Evolutionary conservation across 768 basidiomycete genomes (phyloP).

Genomic region (Antrodiella citrinella): DNA sequence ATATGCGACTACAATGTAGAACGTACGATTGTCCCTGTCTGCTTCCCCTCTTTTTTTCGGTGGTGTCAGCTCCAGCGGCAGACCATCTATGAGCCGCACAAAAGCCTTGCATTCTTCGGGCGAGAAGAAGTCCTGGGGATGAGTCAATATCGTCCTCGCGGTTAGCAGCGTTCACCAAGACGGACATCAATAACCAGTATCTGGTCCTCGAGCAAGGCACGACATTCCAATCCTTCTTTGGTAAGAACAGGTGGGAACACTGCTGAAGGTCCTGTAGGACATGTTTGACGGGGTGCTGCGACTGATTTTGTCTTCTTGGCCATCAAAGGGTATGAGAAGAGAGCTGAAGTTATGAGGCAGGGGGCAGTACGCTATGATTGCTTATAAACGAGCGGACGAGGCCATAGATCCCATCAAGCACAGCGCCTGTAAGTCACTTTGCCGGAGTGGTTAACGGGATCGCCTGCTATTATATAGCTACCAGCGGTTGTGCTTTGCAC

Average conservation of each 20-base stretch:
- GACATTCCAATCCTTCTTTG: constrained; percentile 40
- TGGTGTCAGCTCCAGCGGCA: constrained; percentile 58
- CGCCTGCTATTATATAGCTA: constrained; percentile 31
- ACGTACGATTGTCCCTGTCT: constrained; percentile 57
- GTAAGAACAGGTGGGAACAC: constrained; percentile 36
- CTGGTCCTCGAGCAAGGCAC: constrained; percentile 51
- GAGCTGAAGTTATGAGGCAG: neutral
- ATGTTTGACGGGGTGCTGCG: neutral
- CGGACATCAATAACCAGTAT: constrained; percentile 54
- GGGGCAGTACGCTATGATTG: neutral
- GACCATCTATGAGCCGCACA: constrained; percentile 48
- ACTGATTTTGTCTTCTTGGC: constrained; percentile 2
- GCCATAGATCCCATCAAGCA: neutral
- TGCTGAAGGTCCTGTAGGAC: neutral
- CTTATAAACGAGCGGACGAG: neutral
- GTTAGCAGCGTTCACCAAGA: constrained; percentile 3
- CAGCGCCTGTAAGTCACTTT: constrained; percentile 52
- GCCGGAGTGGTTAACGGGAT: constrained; percentile 86
- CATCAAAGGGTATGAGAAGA: neutral
- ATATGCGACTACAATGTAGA: too few species aligned
- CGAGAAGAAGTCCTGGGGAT: constrained; percentile 49
- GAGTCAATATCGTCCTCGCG: too few species aligned
- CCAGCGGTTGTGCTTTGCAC: constrained; percentile 53
- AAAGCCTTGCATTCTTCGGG: constrained; percentile 54
- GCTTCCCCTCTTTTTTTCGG: constrained; percentile 71